These are phyloP conservation scores for Symmetrospora coprosmae DNA, from an alignment of 768 basidiomycete species.

Conservation along the genomic window DNA sequence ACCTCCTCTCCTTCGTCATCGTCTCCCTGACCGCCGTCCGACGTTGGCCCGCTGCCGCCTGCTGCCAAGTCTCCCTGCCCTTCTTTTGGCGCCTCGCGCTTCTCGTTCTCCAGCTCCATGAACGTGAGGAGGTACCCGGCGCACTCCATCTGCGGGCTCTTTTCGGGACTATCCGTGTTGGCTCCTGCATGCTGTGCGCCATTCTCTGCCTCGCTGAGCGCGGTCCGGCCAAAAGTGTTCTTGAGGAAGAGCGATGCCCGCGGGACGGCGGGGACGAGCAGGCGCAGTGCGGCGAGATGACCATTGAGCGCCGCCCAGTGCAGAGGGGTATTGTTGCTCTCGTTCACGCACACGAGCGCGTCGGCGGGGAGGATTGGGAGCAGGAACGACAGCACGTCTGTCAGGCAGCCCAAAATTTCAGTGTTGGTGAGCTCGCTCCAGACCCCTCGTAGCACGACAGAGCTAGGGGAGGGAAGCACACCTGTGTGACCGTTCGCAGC, in stretches of 20 bases:
- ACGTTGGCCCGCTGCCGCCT: too few relatives aligned
- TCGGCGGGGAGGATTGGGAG: background rate
- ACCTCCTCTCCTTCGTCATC: too few relatives aligned
- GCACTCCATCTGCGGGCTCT: constrained; percentile 2
- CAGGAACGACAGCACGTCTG: constrained; percentile 17
- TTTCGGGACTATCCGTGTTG: background rate
- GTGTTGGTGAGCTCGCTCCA: too few relatives aligned
- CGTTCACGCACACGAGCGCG: constrained; percentile 1
- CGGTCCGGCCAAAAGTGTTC: constrained; percentile 6
- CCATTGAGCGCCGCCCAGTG: constrained; percentile 25
- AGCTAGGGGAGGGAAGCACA: constrained; percentile 10
- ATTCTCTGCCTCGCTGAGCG: constrained; percentile 10
- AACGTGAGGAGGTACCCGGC: constrained; percentile 13
- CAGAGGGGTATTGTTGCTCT: constrained; percentile 18
- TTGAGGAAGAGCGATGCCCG: constrained; percentile 16
- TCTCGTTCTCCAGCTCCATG: constrained; percentile 18
- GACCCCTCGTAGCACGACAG: too few relatives aligned
- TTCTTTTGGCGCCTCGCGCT: too few relatives aligned
- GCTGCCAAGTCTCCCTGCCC: too few relatives aligned
- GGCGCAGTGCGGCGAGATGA: constrained; percentile 3
- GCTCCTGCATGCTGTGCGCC: background rate
- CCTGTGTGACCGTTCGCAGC: constrained; percentile 34
- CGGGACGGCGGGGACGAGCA: constrained; percentile 13
- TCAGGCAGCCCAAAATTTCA: too few relatives aligned
- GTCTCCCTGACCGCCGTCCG: too few relatives aligned